Conservation (phyloP, 2,329 filamentous ascomycete species). For the Pyrenophora seminiperda region DNA sequence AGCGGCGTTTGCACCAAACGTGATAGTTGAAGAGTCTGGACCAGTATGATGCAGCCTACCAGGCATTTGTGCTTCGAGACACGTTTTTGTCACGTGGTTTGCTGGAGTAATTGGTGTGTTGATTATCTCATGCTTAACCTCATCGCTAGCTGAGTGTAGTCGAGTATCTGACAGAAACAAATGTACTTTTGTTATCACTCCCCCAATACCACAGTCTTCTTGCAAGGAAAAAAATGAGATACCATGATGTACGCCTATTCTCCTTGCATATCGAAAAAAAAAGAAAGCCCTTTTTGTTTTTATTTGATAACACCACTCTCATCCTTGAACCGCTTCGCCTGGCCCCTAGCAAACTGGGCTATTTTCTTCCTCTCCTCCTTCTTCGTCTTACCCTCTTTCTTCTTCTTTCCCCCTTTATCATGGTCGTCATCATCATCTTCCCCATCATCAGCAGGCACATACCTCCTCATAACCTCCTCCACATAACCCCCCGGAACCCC, state of each 20-base stretch:
- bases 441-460: conserved; percentile 46
- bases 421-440: conserved; percentile 16
- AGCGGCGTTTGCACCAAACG: too few relatives aligned
- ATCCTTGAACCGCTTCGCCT: conserved; percentile 45
- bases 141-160: background rate
- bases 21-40: too few relatives aligned
- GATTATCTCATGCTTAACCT: too few relatives aligned
- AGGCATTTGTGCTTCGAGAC: too few relatives aligned
- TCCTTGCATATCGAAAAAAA: too few relatives aligned
- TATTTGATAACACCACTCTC: conserved; percentile 34
- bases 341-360: conserved; percentile 41
- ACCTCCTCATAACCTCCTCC: conserved; percentile 59
- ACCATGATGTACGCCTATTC: background rate
- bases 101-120: too few relatives aligned
- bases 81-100: too few relatives aligned
- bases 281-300: too few relatives aligned
- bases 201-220: too few relatives aligned
- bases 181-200: too few relatives aligned
- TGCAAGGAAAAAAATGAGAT: background rate
- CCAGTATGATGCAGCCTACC: too few relatives aligned
- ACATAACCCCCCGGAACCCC: conserved; percentile 64
- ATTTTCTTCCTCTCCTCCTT: background rate
- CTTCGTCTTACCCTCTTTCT: conserved; percentile 20
- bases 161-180: too few relatives aligned
- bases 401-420: conserved; percentile 22